Evolutionary conservation across 2,329 filamentous ascomycete species (phyloP).

Genomic region (Beauveria sp.): DNA sequence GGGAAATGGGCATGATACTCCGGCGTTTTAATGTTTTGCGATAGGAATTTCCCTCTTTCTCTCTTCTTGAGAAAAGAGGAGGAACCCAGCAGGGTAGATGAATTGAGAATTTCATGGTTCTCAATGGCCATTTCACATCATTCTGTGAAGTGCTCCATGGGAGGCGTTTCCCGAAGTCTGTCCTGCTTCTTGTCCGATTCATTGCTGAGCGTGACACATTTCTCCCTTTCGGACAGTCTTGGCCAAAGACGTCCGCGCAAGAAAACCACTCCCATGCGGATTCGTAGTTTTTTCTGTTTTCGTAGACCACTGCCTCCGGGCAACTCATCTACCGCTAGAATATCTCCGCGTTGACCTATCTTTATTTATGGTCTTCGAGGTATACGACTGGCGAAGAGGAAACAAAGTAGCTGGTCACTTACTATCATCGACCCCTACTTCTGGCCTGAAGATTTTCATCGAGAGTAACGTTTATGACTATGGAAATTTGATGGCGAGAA

Average conservation of each 20-base stretch:
- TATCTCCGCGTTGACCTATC: slow-evolving; percentile 80
- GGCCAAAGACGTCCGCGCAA: neutral
- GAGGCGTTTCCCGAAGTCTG: slow-evolving; percentile 64
- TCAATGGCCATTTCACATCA: slow-evolving; percentile 67
- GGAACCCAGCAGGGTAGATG: slow-evolving; percentile 27
- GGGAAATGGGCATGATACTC: slow-evolving; percentile 30
- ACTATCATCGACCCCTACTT: slow-evolving; percentile 45
- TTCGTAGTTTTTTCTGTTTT: neutral
- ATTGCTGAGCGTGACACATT: slow-evolving; percentile 11
- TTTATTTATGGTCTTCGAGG: slow-evolving; percentile 66
- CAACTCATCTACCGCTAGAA: slow-evolving; percentile 52
- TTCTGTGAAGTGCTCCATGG: slow-evolving; percentile 66
- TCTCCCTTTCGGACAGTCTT: slow-evolving; percentile 8
- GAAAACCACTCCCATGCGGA: neutral
- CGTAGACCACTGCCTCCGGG: neutral
- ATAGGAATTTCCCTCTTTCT: neutral
- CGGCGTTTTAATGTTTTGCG: slow-evolving; percentile 22
- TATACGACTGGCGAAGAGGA: slow-evolving; percentile 90
- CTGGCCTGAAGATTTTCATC: slow-evolving; percentile 77
- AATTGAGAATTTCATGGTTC: slow-evolving; percentile 38
- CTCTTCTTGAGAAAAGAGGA: neutral
- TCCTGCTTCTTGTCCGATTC: slow-evolving; percentile 16
- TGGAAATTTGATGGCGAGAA: slow-evolving; percentile 80
- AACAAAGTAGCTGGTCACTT: slow-evolving; percentile 38
- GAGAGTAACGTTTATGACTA: slow-evolving; percentile 54